Base-by-base conservation (phyloP, 2,329 filamentous ascomycete genomes). In the Xylaria sp. region DNA sequence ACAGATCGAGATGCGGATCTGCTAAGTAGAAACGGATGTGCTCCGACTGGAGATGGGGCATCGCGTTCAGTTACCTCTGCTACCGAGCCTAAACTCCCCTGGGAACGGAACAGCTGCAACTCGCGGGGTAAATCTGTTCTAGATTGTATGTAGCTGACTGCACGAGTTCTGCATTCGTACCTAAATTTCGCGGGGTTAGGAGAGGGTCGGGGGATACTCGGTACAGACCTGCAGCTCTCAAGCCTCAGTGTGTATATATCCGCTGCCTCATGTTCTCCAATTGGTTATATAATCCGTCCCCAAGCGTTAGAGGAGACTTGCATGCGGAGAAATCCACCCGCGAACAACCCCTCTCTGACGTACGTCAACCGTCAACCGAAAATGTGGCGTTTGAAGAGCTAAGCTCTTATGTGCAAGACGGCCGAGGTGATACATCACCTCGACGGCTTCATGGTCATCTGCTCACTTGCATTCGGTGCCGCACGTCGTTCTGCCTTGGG, bases 41-140 rank as follows among this genome's bases (percentile, higher is more conserved):
- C 31, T 44, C 59, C 59, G 48, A 34, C 39, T 15, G 61, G 51
- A 55, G 51, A 48, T 34, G 51, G 12, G 39, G 61, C 8, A 5
- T 50, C 54, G 54, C 41, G n/a, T 57, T 58, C 15, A 31, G 8
- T 20, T 31, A n/a, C 31, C 20, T 58, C 15, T 44, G 8, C 34
- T 31, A n/a, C 31, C 13, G 23, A n/a, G 28, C 34, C 39, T 69
- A 61, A 61, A 57, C 50, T 60, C 61, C 66, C 61, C 50, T 61
- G 44, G 56, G 31, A 57, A 39, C 56, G 62, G 66, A 51, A 52
- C 46, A 57, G 25, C 44, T 58, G 46, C 18, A 66, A 28, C 15
- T 59, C 67, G 67, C 67, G 63, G 67, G 67, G 63, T 66, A 69
- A 66, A 34, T 52, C 18, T 15, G 44, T 50, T 48, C 23, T 28